Base-by-base conservation (phyloP, 345 rosid species). In the Clausena lansium region DNA sequence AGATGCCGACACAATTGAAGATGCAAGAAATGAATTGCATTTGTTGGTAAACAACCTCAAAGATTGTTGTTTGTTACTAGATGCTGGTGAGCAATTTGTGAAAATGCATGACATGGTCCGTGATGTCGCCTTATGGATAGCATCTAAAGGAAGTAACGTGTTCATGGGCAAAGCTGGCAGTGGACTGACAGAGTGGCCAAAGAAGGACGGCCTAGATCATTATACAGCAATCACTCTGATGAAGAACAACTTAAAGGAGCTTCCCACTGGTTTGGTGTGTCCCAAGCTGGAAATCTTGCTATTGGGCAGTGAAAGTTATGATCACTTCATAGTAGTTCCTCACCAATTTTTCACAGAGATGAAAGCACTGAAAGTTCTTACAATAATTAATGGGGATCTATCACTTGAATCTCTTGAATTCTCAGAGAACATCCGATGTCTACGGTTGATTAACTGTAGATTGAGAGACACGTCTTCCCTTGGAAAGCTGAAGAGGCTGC, bases 101-200 rank as follows among this genome's bases (percentile, higher is more conserved):
- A 77, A 60, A 77, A 77, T 77, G 76, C 76, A 62, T 61, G 74
- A 77, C 8, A 1, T 69, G 28, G 73, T 67, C 28, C 74, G 79
- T 25, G 61, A 59, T 70, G 66, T 77, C 9, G 76, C 47, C 32
- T 45, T 47, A 2, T 24, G 39, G 62, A 70, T 47, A 47, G 45
- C 50, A 1, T 30, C 35, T 0, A 14, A 55, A 6, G 71, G 54
- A 5, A 9, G 63, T 25, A 9, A 71, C 17, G 50, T 45, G 0
- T 62, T 63, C n/a, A 14, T 50, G 55, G 63, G 36, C 6, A 72
- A 71, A 50, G 64, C 71, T 24, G 71, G 70, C 30, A 7, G 13
- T 19, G 41, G 66, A 17, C 54, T 72, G 76, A 30, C 2, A 2
- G 80, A 62, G 9, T 78, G 76, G 80, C 71, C 80, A 32, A 25